Percentiles rank a stretch among this genome's conserved stretches.
Evolutionary conservation across 2,329 filamentous ascomycete species (phyloP).

Genomic region (Aspergillus floridensis): DNA sequence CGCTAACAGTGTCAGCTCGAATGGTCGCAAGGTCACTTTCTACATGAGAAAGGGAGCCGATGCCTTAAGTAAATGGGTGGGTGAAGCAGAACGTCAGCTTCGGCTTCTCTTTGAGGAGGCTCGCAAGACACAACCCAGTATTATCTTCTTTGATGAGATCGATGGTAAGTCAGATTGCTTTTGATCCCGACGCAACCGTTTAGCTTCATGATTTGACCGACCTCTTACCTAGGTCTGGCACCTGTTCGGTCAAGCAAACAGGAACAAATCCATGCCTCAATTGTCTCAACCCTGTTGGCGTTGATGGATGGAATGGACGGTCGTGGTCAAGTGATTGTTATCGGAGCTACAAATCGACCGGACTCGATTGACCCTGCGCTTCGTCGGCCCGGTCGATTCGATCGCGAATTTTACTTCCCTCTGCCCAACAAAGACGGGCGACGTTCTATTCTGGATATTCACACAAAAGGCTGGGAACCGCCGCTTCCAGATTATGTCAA

Average conservation of each 20-base stretch:
- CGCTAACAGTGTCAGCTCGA: conserved; percentile 83
- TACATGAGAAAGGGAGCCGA: conserved; percentile 99
- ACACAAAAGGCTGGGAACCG: conserved; percentile 89
- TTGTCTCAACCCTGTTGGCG: conserved; percentile 89
- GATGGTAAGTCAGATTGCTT: conserved; percentile 59
- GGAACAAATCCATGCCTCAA: conserved; percentile 97
- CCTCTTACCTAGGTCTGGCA: conserved; percentile 58
- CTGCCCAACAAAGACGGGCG: conserved; percentile 78
- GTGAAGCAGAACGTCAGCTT: conserved; percentile 93
- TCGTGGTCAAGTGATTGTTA: conserved; percentile 96
- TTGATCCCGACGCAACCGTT: neutral
- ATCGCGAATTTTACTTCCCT: conserved; percentile 97
- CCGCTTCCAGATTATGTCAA: conserved; percentile 74
- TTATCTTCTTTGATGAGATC: conserved; percentile 99
- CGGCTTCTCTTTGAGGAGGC: conserved; percentile 93
- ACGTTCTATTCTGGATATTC: conserved; percentile 86
- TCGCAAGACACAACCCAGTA: conserved; percentile 91
- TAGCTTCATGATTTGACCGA: neutral
- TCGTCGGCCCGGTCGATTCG: conserved; percentile 88
- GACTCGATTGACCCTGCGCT: conserved; percentile 97
- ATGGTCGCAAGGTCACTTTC: conserved; percentile 93
- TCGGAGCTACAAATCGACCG: conserved; percentile 95
- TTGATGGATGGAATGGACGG: conserved; percentile 98
- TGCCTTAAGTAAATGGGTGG: conserved; percentile 97
- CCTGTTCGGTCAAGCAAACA: conserved; percentile 97